phyloP scores from a whole-genome alignment of 345 rosid species.

The Salix dunnii region DNA sequence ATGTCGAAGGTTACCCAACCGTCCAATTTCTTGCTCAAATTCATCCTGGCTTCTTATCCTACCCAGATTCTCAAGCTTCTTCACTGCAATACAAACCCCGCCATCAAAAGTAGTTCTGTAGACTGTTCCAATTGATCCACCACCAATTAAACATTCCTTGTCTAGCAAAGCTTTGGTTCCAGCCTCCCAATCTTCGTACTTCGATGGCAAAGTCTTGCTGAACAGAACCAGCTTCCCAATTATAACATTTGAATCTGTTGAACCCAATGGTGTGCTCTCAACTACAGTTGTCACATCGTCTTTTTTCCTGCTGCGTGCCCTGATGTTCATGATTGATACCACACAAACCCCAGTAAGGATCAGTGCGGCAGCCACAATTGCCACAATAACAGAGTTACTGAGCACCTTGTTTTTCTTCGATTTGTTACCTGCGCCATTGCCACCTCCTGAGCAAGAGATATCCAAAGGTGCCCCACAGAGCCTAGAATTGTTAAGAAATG shows the following conservation, averaged over 20 bases:
- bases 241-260: constrained; percentile 64
- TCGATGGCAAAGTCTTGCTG: constrained; percentile 88
- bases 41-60: constrained; percentile 89
- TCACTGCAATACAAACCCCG: constrained; percentile 84
- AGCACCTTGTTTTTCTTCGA: constrained; percentile 47
- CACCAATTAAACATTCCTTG: constrained; percentile 80
- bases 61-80: constrained; percentile 84
- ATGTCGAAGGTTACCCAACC: constrained; percentile 68
- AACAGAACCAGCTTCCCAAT: constrained; percentile 89
- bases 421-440: constrained; percentile 26
- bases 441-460: constrained; percentile 44
- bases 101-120: constrained; percentile 81
- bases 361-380: constrained; percentile 77
- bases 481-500: constrained; percentile 64
- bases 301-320: constrained; percentile 52
- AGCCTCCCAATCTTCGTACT: constrained; percentile 93
- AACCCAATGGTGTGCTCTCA: constrained; percentile 74
- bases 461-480: constrained; percentile 79
- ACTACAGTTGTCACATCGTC: constrained; percentile 45
- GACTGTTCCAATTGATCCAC: constrained; percentile 85
- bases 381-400: constrained; percentile 72
- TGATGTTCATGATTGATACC: constrained; percentile 74
- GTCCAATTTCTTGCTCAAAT: constrained; percentile 82
- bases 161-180: constrained; percentile 89
- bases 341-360: constrained; percentile 80